Percentiles rank a stretch among this genome's conserved stretches.
Conservation (phyloP, 1,139 yeast species). For the Pneumocystis jirovecii region DNA sequence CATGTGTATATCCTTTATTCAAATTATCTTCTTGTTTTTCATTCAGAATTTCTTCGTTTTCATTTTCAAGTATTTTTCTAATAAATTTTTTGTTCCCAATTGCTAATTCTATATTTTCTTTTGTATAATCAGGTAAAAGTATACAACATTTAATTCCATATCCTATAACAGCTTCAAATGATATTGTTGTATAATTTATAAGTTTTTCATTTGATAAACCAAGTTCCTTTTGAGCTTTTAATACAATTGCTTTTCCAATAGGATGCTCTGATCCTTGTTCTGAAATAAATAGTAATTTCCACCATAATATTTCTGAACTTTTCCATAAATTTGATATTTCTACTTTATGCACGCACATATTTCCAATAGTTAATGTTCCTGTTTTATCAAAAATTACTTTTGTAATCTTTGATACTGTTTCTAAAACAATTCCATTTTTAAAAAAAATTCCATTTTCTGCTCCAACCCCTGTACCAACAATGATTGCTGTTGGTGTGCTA, state of each 20-base stretch:
- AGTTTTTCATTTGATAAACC: slow-evolving; percentile 15
- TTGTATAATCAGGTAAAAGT: slow-evolving; percentile 14
- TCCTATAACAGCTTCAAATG: slow-evolving; percentile 48
- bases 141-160: slow-evolving; percentile 50
- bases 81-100: slow-evolving; percentile 48
- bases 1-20: slow-evolving; percentile 8
- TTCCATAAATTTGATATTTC: slow-evolving; percentile 3
- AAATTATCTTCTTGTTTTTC: background rate
- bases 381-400: slow-evolving; percentile 83
- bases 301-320: slow-evolving; percentile 27
- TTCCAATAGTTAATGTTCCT: slow-evolving; percentile 82
- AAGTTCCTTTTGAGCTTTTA: slow-evolving; percentile 21
- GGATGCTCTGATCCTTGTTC: slow-evolving; percentile 81
- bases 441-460: slow-evolving; percentile 79
- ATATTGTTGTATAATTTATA: slow-evolving; percentile 26
- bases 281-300: slow-evolving; percentile 47
- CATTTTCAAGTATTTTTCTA: slow-evolving; percentile 17
- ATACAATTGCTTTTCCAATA: slow-evolving; percentile 53
- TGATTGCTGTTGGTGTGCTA: slow-evolving; percentile 95
- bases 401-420: slow-evolving; percentile 49
- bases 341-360: slow-evolving; percentile 39
- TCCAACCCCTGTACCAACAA: slow-evolving; percentile 94
- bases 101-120: slow-evolving; percentile 25
- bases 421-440: slow-evolving; percentile 86
- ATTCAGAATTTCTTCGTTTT: slow-evolving; percentile 14